Base-by-base conservation (phyloP, 2,329 filamentous ascomycete species). In the Leptographium lundbergii region DNA sequence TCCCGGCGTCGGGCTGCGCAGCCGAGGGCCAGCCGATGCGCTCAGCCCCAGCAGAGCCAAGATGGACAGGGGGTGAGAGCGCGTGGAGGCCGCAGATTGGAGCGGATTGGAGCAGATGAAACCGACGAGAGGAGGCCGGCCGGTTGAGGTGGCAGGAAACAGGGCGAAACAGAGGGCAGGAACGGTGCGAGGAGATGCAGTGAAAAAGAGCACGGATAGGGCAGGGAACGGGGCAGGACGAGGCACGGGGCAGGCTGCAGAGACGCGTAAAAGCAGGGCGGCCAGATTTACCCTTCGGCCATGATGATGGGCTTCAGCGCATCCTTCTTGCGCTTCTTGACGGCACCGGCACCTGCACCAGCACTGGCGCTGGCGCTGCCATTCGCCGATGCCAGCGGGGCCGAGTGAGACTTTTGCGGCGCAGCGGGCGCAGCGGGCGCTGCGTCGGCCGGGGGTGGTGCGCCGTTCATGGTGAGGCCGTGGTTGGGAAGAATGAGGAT, bases 221-320 rank as follows among this genome's bases (percentile, higher is more conserved):
- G 14, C 19, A 45, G 7, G 19, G 17, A 19, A 6, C 42, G 19
- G 42, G 4, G 13, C 42, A 45, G 17, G 19, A 5, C 3, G 39
- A 14, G 17, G 39, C 27, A 29, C 27, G 27, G 7, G 27, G 27
- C 27, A 7, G 32, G 32, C 32, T 45, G 42, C 6, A 19, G 42
- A 17, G 19, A 9, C 42, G 10, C 3, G 24, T 29, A 6, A 7
- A 14, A 6, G 5, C 34, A 17, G 22, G 3, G 17, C 25, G 36
- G 14, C 17, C 17, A 56, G n/a, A 57, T 56, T 55, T 29, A 60
- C 59, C 27, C 59, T 52, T 53, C 85, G 59, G 80, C 86, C 45
- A 85, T 89, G 72, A 89, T 86, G 68, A 89, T 89, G 66, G 87
- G 87, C 74, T 88, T 88, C 65, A 88, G 74, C 59, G 79, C 79